Evolutionary conservation across 176 grass and related monocot genomes (phyloP).

Genomic region (Microstegium vimineum): DNA sequence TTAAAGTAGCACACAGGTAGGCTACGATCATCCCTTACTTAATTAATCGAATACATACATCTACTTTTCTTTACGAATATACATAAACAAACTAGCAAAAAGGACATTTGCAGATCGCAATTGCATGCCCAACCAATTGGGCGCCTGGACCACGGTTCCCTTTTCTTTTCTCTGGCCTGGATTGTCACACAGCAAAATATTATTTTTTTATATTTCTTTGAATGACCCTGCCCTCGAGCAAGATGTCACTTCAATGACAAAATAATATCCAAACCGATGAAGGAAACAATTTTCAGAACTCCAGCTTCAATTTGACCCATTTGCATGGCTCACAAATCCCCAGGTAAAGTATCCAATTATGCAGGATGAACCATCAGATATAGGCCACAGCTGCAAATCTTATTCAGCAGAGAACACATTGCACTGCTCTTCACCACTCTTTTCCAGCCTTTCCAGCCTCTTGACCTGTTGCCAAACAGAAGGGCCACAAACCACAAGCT

Average conservation of each 20-base stretch:
- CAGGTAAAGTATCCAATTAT: background rate
- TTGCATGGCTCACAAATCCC: conserved; percentile 1
- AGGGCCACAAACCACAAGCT: conserved; percentile 20
- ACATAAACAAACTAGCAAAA: background rate
- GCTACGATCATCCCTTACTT: background rate
- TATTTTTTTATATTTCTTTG: background rate
- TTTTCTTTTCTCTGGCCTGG: background rate
- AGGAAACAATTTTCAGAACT: background rate
- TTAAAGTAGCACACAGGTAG: background rate
- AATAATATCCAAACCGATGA: background rate
- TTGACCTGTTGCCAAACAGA: conserved; percentile 27
- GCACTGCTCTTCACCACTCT: conserved; percentile 24
- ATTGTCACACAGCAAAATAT: background rate
- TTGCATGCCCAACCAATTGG: background rate
- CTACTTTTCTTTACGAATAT: background rate
- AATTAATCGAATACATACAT: background rate
- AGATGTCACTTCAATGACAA: conserved; percentile 16
- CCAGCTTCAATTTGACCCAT: background rate
- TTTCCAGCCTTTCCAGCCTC: conserved; percentile 21
- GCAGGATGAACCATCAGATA: background rate
- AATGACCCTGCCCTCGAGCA: conserved; percentile 17
- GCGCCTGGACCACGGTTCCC: background rate
- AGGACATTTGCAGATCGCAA: background rate
- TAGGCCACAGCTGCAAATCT: conserved; percentile 22
- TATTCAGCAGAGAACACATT: conserved; percentile 32